Conservation (phyloP, 768 basidiomycete genomes). For the Termitomyces sp. region DNA sequence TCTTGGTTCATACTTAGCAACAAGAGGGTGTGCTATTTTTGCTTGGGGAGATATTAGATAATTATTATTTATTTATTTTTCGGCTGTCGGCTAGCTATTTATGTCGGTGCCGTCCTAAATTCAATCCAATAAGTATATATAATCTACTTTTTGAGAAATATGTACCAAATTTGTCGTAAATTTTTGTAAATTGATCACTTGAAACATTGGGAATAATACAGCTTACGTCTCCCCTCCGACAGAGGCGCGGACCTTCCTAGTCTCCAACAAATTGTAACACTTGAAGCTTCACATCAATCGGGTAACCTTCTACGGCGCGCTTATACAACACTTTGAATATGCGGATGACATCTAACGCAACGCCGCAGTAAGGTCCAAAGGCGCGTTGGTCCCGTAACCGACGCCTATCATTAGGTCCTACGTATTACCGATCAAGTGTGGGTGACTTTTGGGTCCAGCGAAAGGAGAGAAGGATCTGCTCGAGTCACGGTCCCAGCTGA, state of each 20-base stretch:
- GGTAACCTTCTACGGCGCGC: conserved; percentile 10
- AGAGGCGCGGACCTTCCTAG: background rate
- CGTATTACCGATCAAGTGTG: conserved; percentile 8
- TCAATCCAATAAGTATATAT: background rate
- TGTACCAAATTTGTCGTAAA: background rate
- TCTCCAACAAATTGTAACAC: background rate
- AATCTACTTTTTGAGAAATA: background rate
- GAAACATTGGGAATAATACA: conserved; percentile 4
- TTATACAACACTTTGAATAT: conserved; percentile 9
- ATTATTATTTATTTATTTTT: conserved; percentile 3
- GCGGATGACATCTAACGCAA: conserved; percentile 7
- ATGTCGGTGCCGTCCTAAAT: background rate
- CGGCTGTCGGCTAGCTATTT: conserved; percentile 2
- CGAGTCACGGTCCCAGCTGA: conserved; percentile 9
- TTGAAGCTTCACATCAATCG: conserved; percentile 9
- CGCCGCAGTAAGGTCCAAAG: conserved; percentile 1
- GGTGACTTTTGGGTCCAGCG: background rate
- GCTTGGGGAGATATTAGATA: conserved; percentile 6
- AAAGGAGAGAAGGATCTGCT: conserved; percentile 8
- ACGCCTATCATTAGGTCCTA: background rate
- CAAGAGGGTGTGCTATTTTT: background rate
- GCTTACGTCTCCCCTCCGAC: conserved; percentile 14
- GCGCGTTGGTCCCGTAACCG: conserved; percentile 1
- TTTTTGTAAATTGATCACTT: background rate
- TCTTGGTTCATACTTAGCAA: conserved; percentile 4